These are phyloP conservation scores for Acacia crassicarpa DNA, from an alignment of 306 rosid species.

Conservation along the genomic window DNA sequence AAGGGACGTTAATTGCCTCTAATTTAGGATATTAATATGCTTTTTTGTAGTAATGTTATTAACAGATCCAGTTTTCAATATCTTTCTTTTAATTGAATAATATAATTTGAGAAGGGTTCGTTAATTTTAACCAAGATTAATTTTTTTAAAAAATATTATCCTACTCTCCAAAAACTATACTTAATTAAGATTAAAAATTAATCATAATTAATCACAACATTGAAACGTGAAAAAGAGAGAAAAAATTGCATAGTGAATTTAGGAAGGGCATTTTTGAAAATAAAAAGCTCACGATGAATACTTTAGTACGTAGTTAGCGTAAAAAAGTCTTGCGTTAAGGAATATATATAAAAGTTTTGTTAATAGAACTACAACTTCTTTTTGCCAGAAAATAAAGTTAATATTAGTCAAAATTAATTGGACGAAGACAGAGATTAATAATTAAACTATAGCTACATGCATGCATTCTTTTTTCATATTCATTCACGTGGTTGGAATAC, in stretches of 20 bases:
- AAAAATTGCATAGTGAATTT: not conserved
- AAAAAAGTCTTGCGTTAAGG: too few species aligned
- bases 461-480: not conserved
- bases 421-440: not conserved
- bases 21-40: too few species aligned
- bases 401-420: constrained; percentile 2
- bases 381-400: not conserved
- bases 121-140: too few species aligned
- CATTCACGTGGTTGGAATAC: not conserved
- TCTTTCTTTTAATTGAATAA: too few species aligned
- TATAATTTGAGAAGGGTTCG: too few species aligned
- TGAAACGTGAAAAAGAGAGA: not conserved
- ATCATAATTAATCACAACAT: not conserved
- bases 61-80: too few species aligned
- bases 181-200: not conserved
- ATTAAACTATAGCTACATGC: not conserved
- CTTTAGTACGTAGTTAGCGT: not conserved
- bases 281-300: not conserved
- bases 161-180: not conserved
- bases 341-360: too few species aligned
- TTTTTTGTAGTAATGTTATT: too few species aligned
- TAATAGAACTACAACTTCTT: too few species aligned
- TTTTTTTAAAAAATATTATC: not conserved
- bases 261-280: not conserved
- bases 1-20: too few species aligned